Percentiles rank a stretch among this genome's conserved stretches.
These are phyloP conservation scores for Macrophomina tecta DNA, from an alignment of 2,329 filamentous ascomycete genomes.

Conservation along the genomic window DNA sequence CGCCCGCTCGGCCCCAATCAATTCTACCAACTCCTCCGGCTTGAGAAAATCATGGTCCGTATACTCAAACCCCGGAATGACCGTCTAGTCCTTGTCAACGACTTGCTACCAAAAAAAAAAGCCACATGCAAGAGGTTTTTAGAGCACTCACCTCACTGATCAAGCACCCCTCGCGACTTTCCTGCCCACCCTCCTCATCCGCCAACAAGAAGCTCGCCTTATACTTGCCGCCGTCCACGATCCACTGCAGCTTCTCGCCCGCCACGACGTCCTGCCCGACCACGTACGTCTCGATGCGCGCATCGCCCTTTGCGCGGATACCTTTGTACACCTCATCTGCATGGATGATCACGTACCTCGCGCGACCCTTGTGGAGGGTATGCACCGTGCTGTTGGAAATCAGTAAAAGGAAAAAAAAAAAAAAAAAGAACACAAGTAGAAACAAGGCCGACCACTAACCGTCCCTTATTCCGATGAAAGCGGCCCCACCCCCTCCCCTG, in stretches of 20 bases:
- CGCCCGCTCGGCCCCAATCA: constrained; percentile 60
- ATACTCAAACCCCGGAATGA: constrained; percentile 71
- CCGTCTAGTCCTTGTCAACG: constrained; percentile 51
- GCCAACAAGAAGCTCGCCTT: constrained; percentile 68
- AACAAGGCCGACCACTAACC: background rate
- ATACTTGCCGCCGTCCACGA: constrained; percentile 71
- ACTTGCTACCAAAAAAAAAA: background rate
- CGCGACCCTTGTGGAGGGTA: constrained; percentile 67
- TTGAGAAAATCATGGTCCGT: constrained; percentile 71
- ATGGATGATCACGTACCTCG: constrained; percentile 69
- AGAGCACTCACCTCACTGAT: constrained; percentile 63
- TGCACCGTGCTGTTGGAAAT: constrained; percentile 61
- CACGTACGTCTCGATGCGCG: constrained; percentile 66
- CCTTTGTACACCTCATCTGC: constrained; percentile 51
- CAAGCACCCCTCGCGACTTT: constrained; percentile 58
- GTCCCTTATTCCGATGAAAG: constrained; percentile 68
- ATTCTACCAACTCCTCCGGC: constrained; percentile 54
- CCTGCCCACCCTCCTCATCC: constrained; percentile 48
- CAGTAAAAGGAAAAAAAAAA: background rate
- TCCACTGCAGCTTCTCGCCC: constrained; percentile 70
- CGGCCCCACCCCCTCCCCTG: constrained; percentile 60
- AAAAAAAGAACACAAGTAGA: background rate
- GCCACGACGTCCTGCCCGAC: constrained; percentile 64
- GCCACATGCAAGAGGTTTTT: too few relatives aligned
- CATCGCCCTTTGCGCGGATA: constrained; percentile 55